A percentile compares a stretch with the other conserved stretches of the same genome.
Conservation (phyloP, 345 rosid species). For the Theobroma cacao region DNA sequence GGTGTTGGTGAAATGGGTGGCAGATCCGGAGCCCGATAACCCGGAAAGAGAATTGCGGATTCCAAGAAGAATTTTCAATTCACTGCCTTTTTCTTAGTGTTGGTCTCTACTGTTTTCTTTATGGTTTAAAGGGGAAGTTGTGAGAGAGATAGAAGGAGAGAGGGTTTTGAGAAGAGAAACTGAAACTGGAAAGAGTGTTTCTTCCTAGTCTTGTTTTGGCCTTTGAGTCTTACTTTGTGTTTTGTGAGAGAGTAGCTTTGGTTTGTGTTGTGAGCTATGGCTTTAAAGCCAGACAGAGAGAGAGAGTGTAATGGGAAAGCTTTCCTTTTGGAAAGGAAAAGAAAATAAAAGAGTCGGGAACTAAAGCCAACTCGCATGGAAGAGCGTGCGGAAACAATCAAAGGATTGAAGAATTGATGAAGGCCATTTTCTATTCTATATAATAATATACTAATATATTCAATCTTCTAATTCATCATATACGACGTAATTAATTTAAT, state of each 20-base stretch:
- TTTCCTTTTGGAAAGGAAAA: background rate
- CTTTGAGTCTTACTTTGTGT: background rate
- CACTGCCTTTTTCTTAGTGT: background rate
- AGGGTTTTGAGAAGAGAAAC: background rate
- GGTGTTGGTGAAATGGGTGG: conserved; percentile 59
- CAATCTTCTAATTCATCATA: too few species aligned
- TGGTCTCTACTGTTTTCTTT: background rate
- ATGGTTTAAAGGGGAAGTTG: background rate
- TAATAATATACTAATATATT: too few species aligned
- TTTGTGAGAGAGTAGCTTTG: background rate
- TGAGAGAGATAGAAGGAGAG: background rate
- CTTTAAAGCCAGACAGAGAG: background rate
- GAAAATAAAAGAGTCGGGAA: too few species aligned
- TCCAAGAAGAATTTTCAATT: conserved; percentile 25
- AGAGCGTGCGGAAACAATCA: too few species aligned
- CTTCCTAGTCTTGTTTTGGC: background rate
- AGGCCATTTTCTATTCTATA: too few species aligned
- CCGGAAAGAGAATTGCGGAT: conserved; percentile 40
- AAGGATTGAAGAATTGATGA: too few species aligned
- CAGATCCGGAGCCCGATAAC: conserved; percentile 65
- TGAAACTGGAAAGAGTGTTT: background rate
- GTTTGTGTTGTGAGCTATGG: background rate
- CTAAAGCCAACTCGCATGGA: too few species aligned
- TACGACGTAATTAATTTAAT: too few species aligned
- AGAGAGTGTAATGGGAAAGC: background rate